Conservation (phyloP, 768 basidiomycete species). For the Phlegmacium glaucopus region DNA sequence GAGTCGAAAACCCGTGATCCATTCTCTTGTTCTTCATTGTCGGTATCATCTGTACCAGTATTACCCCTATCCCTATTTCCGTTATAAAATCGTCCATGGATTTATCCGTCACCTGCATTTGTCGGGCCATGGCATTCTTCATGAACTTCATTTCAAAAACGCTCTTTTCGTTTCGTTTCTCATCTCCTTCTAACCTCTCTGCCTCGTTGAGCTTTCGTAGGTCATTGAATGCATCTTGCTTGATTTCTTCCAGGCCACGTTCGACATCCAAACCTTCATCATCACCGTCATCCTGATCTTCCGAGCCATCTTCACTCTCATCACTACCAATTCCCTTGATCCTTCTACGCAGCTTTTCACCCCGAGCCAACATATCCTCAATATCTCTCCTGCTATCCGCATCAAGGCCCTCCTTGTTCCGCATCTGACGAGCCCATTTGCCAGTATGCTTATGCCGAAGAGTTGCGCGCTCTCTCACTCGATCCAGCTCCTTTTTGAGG, state of each 20-base stretch:
- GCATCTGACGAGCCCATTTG: constrained; percentile 83
- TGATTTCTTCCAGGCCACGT: constrained; percentile 52
- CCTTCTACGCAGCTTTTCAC: constrained; percentile 73
- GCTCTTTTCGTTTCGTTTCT: constrained; percentile 53
- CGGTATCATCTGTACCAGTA: constrained; percentile 22
- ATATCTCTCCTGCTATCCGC: constrained; percentile 66
- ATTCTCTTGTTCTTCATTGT: constrained; percentile 26
- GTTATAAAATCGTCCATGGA: constrained; percentile 74
- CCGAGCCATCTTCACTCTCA: constrained; percentile 39
- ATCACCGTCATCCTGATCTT: constrained; percentile 29
- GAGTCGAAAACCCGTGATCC: constrained; percentile 18
- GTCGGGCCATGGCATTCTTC: constrained; percentile 83
- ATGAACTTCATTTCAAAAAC: constrained; percentile 98
- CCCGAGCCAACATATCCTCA: constrained; percentile 79
- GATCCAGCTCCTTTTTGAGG: constrained; percentile 69
- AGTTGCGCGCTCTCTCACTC: constrained; percentile 89
- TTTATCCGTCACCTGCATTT: constrained; percentile 51
- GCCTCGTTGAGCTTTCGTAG: constrained; percentile 48
- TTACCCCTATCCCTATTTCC: constrained; percentile 53
- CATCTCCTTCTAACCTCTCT: constrained; percentile 21
- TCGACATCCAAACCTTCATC: constrained; percentile 39
- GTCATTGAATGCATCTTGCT: constrained; percentile 74
- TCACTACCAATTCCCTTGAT: constrained; percentile 67
- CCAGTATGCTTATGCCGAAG: constrained; percentile 84
- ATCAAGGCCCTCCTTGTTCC: constrained; percentile 47